Conservation (phyloP, 2,329 filamentous ascomycete species). For the Xenoacremonium recifei region DNA sequence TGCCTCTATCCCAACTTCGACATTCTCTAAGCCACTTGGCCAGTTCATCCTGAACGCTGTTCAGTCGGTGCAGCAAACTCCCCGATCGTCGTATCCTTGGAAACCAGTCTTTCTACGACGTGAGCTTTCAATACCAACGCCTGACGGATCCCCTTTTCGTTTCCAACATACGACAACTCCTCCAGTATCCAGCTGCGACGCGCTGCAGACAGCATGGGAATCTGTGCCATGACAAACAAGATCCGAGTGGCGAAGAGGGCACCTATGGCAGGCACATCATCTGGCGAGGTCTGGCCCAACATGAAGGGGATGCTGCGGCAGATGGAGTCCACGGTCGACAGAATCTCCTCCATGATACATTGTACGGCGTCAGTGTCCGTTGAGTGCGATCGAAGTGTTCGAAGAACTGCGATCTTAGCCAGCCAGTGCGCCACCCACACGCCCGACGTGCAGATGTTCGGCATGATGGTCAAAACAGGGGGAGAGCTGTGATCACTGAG, state of each 20-base stretch:
- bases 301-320: background rate
- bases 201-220: conserved; percentile 1
- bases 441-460: background rate
- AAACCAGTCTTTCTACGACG: too few species aligned
- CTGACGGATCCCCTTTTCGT: background rate
- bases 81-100: too few species aligned
- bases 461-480: background rate
- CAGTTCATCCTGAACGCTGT: too few species aligned
- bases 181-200: conserved; percentile 6
- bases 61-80: too few species aligned
- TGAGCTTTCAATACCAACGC: background rate
- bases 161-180: background rate
- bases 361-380: background rate
- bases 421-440: background rate
- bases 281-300: background rate
- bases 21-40: too few species aligned
- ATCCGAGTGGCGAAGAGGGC: conserved; percentile 5
- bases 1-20: too few species aligned
- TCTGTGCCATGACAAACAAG: conserved; percentile 2
- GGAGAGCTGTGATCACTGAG: background rate
- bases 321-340: background rate
- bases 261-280: conserved; percentile 1
- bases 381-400: background rate
- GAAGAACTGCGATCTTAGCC: background rate
- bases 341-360: background rate